Percentiles rank a stretch among this genome's conserved stretches.
Evolutionary conservation across 139 green algal genomes (phyloP).

Genomic region (Ettlia oleoabundans): DNA sequence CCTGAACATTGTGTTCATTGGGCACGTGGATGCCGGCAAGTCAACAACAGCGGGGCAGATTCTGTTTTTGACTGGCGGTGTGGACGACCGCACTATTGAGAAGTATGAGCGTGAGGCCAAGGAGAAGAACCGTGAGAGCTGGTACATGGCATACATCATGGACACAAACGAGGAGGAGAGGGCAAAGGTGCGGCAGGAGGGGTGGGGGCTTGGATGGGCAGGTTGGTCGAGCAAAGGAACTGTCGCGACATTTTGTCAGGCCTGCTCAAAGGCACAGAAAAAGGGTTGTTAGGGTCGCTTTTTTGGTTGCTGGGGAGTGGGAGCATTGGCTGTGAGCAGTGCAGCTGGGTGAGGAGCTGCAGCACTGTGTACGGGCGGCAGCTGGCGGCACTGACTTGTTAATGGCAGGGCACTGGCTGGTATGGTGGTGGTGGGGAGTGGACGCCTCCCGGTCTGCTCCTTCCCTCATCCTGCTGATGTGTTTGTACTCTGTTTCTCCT

Average conservation of each 20-base stretch:
- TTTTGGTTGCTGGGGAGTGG: background rate
- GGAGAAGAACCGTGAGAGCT: conserved; percentile 98
- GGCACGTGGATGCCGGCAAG: conserved; percentile 99
- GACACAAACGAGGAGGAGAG: conserved; percentile 99
- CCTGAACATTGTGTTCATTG: conserved; percentile 99
- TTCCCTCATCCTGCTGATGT: no score
- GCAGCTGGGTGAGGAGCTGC: conserved; percentile 8
- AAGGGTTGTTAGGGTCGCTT: no score
- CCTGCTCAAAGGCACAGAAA: no score
- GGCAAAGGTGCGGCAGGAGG: conserved; percentile 70
- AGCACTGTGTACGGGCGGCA: no score
- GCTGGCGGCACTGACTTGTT: no score
- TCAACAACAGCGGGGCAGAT: conserved; percentile 98
- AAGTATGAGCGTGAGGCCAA: conserved; percentile 99
- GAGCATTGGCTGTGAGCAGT: background rate
- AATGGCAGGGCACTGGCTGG: no score
- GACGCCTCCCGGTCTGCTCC: no score
- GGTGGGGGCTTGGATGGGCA: no score
- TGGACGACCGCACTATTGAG: conserved; percentile 98
- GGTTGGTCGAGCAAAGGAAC: no score
- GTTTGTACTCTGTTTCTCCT: no score
- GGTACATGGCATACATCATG: conserved; percentile 99
- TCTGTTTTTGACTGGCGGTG: conserved; percentile 89
- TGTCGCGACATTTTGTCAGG: no score
- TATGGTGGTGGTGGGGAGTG: no score